These are phyloP conservation scores for Sporothrix humicola DNA, from an alignment of 2,329 filamentous ascomycete species.

Conservation along the genomic window DNA sequence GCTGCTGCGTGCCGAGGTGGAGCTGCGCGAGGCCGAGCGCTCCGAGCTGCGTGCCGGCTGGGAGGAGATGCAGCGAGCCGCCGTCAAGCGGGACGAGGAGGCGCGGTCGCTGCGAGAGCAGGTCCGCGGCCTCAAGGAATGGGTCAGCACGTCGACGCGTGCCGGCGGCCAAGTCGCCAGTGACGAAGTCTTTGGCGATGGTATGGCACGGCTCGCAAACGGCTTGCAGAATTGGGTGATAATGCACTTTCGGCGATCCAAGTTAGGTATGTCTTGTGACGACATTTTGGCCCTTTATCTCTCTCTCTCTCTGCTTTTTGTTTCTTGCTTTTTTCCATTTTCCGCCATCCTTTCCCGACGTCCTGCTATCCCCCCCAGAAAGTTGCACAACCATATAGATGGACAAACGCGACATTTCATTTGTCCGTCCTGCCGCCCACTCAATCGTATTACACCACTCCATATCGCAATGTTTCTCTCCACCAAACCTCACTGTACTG, in stretches of 20 bases:
- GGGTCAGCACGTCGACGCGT: constrained; percentile 70
- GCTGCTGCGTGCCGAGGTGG: constrained; percentile 57
- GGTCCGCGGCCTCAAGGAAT: constrained; percentile 71
- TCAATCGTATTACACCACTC: constrained; percentile 4
- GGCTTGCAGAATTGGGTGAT: constrained; percentile 77
- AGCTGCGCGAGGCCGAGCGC: constrained; percentile 54
- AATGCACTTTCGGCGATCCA: constrained; percentile 68
- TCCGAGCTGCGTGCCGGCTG: constrained; percentile 58
- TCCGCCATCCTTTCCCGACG: no score
- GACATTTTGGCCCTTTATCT: background rate
- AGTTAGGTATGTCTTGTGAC: constrained; percentile 51
- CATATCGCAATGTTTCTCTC: background rate
- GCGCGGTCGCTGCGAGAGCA: constrained; percentile 61
- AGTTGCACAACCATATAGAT: no score
- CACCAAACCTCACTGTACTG: background rate
- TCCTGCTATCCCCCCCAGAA: no score
- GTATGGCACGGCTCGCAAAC: constrained; percentile 66
- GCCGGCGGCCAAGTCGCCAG: constrained; percentile 67
- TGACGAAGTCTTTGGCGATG: constrained; percentile 70
- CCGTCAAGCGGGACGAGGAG: constrained; percentile 61
- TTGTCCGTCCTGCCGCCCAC: background rate
- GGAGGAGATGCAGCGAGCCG: constrained; percentile 54
- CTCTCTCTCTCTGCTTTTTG: background rate
- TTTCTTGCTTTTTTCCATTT: no score
- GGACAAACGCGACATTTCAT: background rate